These are phyloP conservation scores for Xylaria venustula DNA, from an alignment of 495 filamentous ascomycete species.

Conservation along the genomic window DNA sequence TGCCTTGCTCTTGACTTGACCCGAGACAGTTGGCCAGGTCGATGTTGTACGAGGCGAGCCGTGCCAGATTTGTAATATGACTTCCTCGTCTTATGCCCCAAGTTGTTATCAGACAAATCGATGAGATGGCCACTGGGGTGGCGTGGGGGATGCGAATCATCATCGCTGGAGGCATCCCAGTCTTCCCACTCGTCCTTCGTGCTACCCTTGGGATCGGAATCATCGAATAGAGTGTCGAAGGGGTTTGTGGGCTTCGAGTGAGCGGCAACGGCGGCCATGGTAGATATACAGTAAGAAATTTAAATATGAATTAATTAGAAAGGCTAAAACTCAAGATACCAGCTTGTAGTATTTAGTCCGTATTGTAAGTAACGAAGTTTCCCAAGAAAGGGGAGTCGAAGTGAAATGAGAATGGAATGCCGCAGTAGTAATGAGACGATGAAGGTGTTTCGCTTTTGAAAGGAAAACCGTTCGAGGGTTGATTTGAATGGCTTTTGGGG, in stretches of 20 bases:
- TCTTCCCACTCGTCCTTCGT: constrained; percentile 49
- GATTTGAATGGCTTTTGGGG: not conserved
- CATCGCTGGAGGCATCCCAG: constrained; percentile 41
- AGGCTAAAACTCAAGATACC: constrained; percentile 26
- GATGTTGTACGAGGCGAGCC: constrained; percentile 20
- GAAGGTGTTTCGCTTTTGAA: not conserved
- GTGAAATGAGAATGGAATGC: not conserved
- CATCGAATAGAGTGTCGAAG: not conserved
- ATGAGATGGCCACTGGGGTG: constrained; percentile 29
- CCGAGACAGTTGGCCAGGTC: constrained; percentile 29
- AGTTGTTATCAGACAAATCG: constrained; percentile 14
- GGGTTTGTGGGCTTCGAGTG: constrained; percentile 18
- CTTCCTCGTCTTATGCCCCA: constrained; percentile 12
- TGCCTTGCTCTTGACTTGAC: constrained; percentile 49
- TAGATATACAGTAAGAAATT: constrained; percentile 10
- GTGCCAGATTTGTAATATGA: not conserved
- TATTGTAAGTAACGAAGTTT: not conserved
- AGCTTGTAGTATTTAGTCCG: constrained; percentile 19
- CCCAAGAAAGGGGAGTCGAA: not conserved
- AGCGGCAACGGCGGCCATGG: constrained; percentile 17
- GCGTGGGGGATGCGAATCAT: constrained; percentile 23
- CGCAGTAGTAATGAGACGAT: not conserved
- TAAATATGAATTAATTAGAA: constrained; percentile 4
- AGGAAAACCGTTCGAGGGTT: not conserved
- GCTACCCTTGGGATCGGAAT: constrained; percentile 17